A percentile compares a stretch with the other conserved stretches of the same genome.
These are phyloP conservation scores for Botrytis byssoidea DNA, from an alignment of 2,329 filamentous ascomycete genomes.

Conservation along the genomic window DNA sequence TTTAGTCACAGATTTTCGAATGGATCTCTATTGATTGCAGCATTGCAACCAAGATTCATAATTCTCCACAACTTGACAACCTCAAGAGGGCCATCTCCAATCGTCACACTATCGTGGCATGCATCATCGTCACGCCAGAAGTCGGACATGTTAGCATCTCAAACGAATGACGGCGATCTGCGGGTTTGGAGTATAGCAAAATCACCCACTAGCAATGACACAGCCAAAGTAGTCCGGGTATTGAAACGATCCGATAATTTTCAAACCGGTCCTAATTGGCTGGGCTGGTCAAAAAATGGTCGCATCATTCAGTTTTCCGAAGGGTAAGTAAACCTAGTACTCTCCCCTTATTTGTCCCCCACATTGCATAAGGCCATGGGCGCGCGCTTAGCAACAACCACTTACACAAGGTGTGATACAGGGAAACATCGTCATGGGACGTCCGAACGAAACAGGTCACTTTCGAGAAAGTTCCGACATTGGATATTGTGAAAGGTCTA, in stretches of 20 bases:
- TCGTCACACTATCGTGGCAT: slow-evolving; percentile 89
- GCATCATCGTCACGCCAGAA: slow-evolving; percentile 94
- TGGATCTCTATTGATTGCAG: slow-evolving; percentile 87
- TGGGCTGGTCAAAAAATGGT: slow-evolving; percentile 97
- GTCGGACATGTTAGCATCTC: slow-evolving; percentile 94
- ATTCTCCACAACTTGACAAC: slow-evolving; percentile 91
- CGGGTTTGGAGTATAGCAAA: slow-evolving; percentile 97
- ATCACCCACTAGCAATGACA: slow-evolving; percentile 65
- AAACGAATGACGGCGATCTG: slow-evolving; percentile 87
- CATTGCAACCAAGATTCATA: slow-evolving; percentile 85
- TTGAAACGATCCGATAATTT: slow-evolving; percentile 76
- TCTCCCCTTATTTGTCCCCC: slow-evolving; percentile 20
- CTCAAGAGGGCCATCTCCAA: slow-evolving; percentile 77
- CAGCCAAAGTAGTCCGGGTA: slow-evolving; percentile 84
- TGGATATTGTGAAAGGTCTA: slow-evolving; percentile 76
- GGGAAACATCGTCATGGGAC: slow-evolving; percentile 93
- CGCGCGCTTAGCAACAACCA: slow-evolving; percentile 48
- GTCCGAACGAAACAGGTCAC: slow-evolving; percentile 97
- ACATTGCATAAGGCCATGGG: slow-evolving; percentile 39
- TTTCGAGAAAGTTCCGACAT: slow-evolving; percentile 81
- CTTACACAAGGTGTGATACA: slow-evolving; percentile 44
- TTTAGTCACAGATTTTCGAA: slow-evolving; percentile 73
- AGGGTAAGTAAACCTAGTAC: slow-evolving; percentile 59
- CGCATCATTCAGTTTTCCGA: slow-evolving; percentile 91
- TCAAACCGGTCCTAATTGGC: slow-evolving; percentile 82